These are phyloP conservation scores for Pichia californica DNA, from an alignment of 805 yeast species.

Conservation along the genomic window DNA sequence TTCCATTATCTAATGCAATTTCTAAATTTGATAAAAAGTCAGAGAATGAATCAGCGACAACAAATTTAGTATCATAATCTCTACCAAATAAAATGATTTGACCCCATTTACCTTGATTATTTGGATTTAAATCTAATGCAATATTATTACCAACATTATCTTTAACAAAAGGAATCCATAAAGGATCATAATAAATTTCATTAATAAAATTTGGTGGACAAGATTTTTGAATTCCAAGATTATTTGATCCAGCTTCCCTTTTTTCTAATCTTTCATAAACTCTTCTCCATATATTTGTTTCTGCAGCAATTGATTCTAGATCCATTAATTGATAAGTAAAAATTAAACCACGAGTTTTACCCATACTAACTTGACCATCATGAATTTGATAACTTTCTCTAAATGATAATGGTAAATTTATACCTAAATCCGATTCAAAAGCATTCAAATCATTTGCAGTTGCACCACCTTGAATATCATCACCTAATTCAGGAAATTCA, in stretches of 20 bases:
- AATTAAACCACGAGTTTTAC: conserved; percentile 68
- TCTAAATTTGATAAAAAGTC: conserved; percentile 78
- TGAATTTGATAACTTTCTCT: conserved; percentile 73
- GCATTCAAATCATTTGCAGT: conserved; percentile 74
- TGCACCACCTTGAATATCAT: conserved; percentile 71
- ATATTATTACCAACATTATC: conserved; percentile 89
- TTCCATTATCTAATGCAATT: conserved; percentile 81
- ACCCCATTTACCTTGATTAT: conserved; percentile 73
- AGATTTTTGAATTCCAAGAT: conserved; percentile 41
- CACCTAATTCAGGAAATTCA: conserved; percentile 74
- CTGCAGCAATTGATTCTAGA: conserved; percentile 71
- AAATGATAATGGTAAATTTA: conserved; percentile 73
- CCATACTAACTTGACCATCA: conserved; percentile 85
- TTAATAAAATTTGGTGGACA: conserved; percentile 74
- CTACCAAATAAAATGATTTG: conserved; percentile 92
- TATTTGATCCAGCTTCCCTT: conserved; percentile 14
- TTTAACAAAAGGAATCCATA: conserved; percentile 88
- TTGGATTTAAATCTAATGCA: conserved; percentile 84
- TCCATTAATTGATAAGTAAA: conserved; percentile 78
- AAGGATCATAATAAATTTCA: conserved; percentile 75
- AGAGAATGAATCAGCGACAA: conserved; percentile 83
- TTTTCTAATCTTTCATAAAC: conserved; percentile 37
- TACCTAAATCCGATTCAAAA: conserved; percentile 74
- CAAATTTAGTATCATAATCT: conserved; percentile 86
- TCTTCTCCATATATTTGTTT: conserved; percentile 80